These are phyloP conservation scores for Teunomyces pallodes DNA, from an alignment of 805 yeast genomes.

Conservation along the genomic window DNA sequence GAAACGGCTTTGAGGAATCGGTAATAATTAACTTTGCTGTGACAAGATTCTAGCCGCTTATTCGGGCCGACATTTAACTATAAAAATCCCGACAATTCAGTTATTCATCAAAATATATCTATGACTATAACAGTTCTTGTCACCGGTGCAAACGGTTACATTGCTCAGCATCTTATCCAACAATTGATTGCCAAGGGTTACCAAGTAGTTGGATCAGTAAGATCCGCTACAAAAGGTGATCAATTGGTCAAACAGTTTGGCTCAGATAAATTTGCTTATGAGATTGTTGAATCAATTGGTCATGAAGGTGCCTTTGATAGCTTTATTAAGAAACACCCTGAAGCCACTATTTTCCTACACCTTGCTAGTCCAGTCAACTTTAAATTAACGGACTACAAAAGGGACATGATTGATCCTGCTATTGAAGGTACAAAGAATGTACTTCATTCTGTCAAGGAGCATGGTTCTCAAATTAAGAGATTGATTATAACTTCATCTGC, in stretches of 20 bases:
- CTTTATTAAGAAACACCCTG: conserved; percentile 15
- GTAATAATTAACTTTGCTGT: no score
- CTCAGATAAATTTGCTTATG: conserved; percentile 11
- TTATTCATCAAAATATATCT: no score
- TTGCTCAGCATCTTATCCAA: conserved; percentile 26
- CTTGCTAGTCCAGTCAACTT: conserved; percentile 16
- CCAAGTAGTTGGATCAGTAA: conserved; percentile 34
- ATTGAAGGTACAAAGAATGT: conserved; percentile 15
- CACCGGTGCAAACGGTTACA: conserved; percentile 35
- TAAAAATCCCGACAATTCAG: no score
- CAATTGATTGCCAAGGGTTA: conserved; percentile 20
- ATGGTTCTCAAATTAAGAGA: conserved; percentile 12
- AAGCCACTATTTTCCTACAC: conserved; percentile 14
- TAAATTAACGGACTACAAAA: conserved; percentile 10
- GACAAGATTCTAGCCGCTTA: no score
- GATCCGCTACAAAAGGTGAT: conserved; percentile 38
- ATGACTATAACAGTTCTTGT: conserved; percentile 17
- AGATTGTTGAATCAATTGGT: conserved; percentile 13
- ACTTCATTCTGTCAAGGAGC: conserved; percentile 11
- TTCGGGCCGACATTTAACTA: no score
- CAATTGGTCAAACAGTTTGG: conserved; percentile 13
- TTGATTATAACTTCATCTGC: conserved; percentile 20
- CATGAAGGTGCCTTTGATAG: conserved; percentile 16
- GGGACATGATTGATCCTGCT: conserved; percentile 14
- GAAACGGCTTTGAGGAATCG: no score